Percentiles rank a stretch among this genome's conserved stretches.
Conservation (phyloP, 2,329 filamentous ascomycete species). For the Cladosporium velox region DNA sequence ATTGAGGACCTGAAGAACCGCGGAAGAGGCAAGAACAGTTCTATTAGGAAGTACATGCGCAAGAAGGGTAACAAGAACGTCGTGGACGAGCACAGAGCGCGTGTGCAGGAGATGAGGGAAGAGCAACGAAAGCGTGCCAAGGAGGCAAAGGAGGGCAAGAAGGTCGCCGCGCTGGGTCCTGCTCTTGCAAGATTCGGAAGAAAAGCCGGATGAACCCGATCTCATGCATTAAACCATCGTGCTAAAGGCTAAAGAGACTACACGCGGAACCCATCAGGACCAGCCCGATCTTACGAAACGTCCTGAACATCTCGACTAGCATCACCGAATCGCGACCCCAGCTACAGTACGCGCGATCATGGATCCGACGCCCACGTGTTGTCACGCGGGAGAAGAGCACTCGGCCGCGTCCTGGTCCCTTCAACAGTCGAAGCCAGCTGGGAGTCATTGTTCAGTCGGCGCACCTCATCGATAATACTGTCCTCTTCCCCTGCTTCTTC, state of each 20-base stretch:
- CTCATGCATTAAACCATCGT: background rate
- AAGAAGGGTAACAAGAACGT: slow-evolving; percentile 94
- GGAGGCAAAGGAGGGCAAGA: slow-evolving; percentile 66
- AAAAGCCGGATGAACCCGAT: slow-evolving; percentile 15
- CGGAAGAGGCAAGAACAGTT: slow-evolving; percentile 85
- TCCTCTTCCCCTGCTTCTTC: slow-evolving; percentile 32
- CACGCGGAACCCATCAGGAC: background rate
- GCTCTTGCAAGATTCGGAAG: slow-evolving; percentile 76
- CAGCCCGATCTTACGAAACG: background rate
- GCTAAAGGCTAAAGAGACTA: background rate
- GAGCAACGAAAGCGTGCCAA: slow-evolving; percentile 67
- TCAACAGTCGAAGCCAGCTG: slow-evolving; percentile 35
- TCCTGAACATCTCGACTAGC: background rate
- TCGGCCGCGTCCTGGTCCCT: slow-evolving; percentile 24
- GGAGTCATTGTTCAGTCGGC: slow-evolving; percentile 35
- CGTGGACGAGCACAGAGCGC: slow-evolving; percentile 90
- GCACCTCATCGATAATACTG: slow-evolving; percentile 33
- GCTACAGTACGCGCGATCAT: background rate
- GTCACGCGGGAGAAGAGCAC: slow-evolving; percentile 13
- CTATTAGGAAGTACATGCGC: slow-evolving; percentile 80
- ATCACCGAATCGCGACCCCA: background rate
- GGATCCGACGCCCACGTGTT: slow-evolving; percentile 14
- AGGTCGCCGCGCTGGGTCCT: slow-evolving; percentile 77
- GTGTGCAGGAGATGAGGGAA: slow-evolving; percentile 78
- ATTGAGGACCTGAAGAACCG: slow-evolving; percentile 69